Evolutionary conservation across 768 basidiomycete species (phyloP), one percentile per base, ranked within the genome.

Genomic region (Gautieria morchelliformis): DNA sequence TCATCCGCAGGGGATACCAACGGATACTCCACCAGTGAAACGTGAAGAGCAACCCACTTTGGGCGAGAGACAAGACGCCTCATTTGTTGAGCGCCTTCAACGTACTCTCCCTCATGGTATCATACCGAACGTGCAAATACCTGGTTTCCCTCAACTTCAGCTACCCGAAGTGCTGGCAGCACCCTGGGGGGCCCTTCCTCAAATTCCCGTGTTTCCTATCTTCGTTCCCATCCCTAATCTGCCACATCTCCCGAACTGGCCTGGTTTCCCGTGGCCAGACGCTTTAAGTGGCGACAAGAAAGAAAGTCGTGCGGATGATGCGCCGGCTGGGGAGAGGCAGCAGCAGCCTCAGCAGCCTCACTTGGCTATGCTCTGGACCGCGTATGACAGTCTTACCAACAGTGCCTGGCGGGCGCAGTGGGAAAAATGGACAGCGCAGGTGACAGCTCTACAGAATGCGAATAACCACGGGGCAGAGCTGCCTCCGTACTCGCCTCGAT

Each of bases 121-220:
- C 72, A 69, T 78, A 74, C 66, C 85, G 64, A 69, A 77, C 47
- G 78, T 82, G 65, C 65, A 83, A 76, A 68, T 87, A 76, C 63
- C 78, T 70, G 65, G 76, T 70, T 64, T 82, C 72, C 68, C 71
- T 67, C 71, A 77, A 56, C 62, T 78, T 35, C 68, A 74, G 41
- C 65, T 75, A n/a, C 81, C 79, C 9, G 75, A 77, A 35, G 75
- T 85, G 40, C 81, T 82, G 22, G 69, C 52, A 15, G 63, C 67
- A 19, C 67, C 68, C 17, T 74, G 73, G 73, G 53, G 41, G 6
- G 77, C 78, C 27, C 65, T 86, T 15, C 83, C 83, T 5, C 84
- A 85, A 60, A 75, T 87, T 57, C 85, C 85, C 2, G 85, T 87
- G 12, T 90, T 92, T 77, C 88, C 89, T 17, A 78, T 90, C 22